phyloP scores from a whole-genome alignment of 2,329 filamentous ascomycete genomes.

The Aspergillus cejpii region DNA sequence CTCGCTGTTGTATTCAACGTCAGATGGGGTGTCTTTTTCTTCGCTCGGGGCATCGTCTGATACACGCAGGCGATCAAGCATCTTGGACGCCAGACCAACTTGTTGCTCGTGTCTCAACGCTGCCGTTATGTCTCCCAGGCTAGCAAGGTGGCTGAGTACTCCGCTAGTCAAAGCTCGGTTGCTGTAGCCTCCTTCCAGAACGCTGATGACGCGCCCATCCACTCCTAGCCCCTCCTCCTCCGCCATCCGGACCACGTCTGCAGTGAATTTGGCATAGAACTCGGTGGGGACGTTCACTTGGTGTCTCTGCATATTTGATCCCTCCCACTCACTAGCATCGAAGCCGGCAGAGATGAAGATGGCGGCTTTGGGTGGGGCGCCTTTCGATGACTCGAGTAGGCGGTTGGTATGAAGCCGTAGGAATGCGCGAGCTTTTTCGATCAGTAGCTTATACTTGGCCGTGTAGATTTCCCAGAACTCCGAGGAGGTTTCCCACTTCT shows the following conservation, averaged over 20 bases:
- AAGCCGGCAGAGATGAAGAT: constrained; percentile 96
- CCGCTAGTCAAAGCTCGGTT: constrained; percentile 84
- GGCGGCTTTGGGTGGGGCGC: constrained; percentile 66
- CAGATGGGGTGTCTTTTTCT: constrained; percentile 5
- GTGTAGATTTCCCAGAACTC: constrained; percentile 92
- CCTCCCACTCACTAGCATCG: constrained; percentile 93
- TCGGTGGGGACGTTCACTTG: constrained; percentile 93
- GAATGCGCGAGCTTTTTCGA: constrained; percentile 75
- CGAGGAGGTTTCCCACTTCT: constrained; percentile 71
- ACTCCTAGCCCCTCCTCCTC: constrained; percentile 70
- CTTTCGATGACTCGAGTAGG: constrained; percentile 51
- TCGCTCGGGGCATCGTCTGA: constrained; percentile 10
- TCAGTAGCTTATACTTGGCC: constrained; percentile 64
- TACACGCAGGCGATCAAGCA: constrained; percentile 43
- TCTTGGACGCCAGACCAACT: constrained; percentile 50
- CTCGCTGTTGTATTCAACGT: constrained; percentile 53
- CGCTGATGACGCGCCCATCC: constrained; percentile 82
- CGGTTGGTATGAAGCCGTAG: constrained; percentile 65
- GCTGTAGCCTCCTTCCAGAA: constrained; percentile 93
- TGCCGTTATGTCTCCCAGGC: constrained; percentile 54
- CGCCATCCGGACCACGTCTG: constrained; percentile 75
- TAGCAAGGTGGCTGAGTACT: constrained; percentile 81
- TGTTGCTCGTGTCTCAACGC: constrained; percentile 23
- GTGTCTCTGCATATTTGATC: constrained; percentile 87
- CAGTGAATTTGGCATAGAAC: constrained; percentile 87